phyloP scores from a whole-genome alignment of 257 asterid species.

The Solanum habrochaites region DNA sequence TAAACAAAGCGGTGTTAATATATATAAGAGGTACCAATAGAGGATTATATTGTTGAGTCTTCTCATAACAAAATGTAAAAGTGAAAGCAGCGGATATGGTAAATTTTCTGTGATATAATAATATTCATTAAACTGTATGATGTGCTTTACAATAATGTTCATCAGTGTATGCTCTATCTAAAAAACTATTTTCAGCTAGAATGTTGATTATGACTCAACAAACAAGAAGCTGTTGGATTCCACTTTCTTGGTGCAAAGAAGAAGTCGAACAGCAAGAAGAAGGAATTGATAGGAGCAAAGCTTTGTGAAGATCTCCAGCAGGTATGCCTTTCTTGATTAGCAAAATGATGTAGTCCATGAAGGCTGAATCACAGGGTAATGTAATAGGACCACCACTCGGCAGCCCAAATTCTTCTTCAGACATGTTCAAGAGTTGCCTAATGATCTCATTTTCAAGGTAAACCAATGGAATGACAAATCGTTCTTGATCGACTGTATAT shows the following conservation, averaged over 20 bases:
- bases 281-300: constrained; percentile 7
- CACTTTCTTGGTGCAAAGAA: neutral
- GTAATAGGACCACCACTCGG: neutral
- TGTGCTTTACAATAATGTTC: neutral
- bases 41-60: too few relatives aligned
- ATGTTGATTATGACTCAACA: neutral
- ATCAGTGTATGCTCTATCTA: neutral
- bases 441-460: neutral
- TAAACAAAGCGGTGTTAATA: neutral
- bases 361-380: neutral
- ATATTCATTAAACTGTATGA: neutral
- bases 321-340: constrained; percentile 3
- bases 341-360: neutral
- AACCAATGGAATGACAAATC: neutral
- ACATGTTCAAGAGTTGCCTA: neutral
- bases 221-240: neutral
- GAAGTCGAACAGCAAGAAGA: neutral
- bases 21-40: neutral
- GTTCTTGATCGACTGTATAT: neutral
- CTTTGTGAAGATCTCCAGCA: constrained; percentile 11
- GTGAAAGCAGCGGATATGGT: too few relatives aligned
- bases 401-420: neutral
- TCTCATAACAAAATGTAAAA: too few relatives aligned
- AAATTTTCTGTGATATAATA: neutral
- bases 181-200: neutral